Evolutionary conservation across 2,329 filamentous ascomycete species (phyloP).

Genomic region (Diaporthe citri): DNA sequence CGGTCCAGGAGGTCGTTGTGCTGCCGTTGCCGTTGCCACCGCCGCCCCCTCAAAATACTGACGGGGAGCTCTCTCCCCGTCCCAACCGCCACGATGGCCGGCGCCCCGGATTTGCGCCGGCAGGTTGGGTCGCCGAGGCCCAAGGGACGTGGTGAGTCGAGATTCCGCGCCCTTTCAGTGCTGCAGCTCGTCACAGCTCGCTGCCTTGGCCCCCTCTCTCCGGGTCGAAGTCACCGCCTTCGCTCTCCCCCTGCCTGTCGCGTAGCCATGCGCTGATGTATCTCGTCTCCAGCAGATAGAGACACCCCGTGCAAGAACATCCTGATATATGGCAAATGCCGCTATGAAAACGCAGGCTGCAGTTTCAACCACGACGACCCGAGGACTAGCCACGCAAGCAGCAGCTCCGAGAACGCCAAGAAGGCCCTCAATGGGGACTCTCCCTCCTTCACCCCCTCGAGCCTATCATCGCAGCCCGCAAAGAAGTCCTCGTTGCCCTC

Average conservation of each 20-base stretch:
- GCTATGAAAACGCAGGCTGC: conserved; percentile 92
- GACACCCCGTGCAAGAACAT: conserved; percentile 94
- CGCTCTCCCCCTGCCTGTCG: background rate
- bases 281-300: conserved; percentile 66
- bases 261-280: conserved; percentile 37
- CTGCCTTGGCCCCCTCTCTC: conserved; percentile 32
- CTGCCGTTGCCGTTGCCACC: background rate
- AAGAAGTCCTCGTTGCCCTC: conserved; percentile 87
- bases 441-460: conserved; percentile 88
- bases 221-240: background rate
- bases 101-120: conserved; percentile 59
- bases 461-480: conserved; percentile 51
- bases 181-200: background rate
- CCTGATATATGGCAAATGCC: conserved; percentile 91
- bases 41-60: conserved; percentile 52
- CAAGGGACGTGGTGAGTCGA: conserved; percentile 66
- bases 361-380: conserved; percentile 86
- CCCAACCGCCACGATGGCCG: conserved; percentile 35
- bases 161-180: conserved; percentile 22
- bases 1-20: conserved; percentile 49
- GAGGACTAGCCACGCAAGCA: conserved; percentile 24
- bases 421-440: conserved; percentile 95
- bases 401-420: conserved; percentile 56
- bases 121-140: conserved; percentile 69
- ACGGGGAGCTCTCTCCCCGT: conserved; percentile 57